Evolutionary conservation across 2,329 filamentous ascomycete genomes (phyloP), one percentile per base, ranked within the genome.

Genomic region (Botryosphaeria dothidea): DNA sequence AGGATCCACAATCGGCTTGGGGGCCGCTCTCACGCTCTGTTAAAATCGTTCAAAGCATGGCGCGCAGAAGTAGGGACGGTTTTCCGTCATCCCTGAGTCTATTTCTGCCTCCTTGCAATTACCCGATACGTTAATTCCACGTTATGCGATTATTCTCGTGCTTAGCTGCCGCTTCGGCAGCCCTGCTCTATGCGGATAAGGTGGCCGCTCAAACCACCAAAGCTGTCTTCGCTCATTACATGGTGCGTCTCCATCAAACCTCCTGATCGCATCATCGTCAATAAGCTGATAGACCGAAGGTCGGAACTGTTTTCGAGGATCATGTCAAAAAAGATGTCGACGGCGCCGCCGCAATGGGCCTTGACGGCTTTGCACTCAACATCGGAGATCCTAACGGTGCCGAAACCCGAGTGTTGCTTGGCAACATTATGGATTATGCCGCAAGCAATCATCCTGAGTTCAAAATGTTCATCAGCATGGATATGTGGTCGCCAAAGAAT

Each of bases 161-260:
- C 21, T 21, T 56, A n/a, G 31, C 52, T 34, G 31, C 34, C 7
- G 52, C 52, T 27, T 4, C 9, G 23, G 52, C 21, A 11, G 13
- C 19, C 34, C 34, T 38, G 27, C 31, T 56, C 3, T 56, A n/a
- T 27, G 52, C 52, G 17, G 21, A 38, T 13, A 41, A 25, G 27
- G 34, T 11, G 21, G 34, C 21, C 7, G 52, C 52, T 2, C 15
- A 5, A 9, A 6, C 15, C 1, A 9, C 54, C 2, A 58, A 58
- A 31, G 54, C 36, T 15, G 54, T 58, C n/a, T 58, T 58, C 25
- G 54, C 54, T 6, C 54, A 58, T 21, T 58, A 58, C 23, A 58
- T 58, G 54, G 54, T 58, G 19, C 17, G 52, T 41, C 8, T 9
- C n/a, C n/a, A n/a, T n/a, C n/a, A n/a, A n/a, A 8, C 9, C 2